Base-by-base conservation (phyloP, 805 yeast genomes). In the Kuraishia floccosa region DNA sequence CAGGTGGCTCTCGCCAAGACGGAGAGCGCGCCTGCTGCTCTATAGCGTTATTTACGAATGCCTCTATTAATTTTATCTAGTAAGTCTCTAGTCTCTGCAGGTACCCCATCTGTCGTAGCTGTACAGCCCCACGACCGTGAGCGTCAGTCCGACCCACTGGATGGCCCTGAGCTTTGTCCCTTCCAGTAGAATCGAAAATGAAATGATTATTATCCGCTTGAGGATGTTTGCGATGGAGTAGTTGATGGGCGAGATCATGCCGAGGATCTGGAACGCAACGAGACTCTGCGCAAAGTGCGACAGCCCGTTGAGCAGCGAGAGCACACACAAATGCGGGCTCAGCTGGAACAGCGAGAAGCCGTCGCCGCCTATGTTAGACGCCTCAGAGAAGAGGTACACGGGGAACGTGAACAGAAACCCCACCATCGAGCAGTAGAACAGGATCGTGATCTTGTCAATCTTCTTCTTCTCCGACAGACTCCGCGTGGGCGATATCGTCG, bases 71-170 rank as follows among this genome's bases (percentile, higher is more conserved):
- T n/a, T n/a, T n/a, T n/a, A n/a, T n/a, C n/a, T n/a, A n/a, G n/a
- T n/a, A n/a, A n/a, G n/a, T n/a, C n/a, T n/a, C n/a, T n/a, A n/a
- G n/a, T n/a, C n/a, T n/a, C n/a, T n/a, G n/a, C n/a, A n/a, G n/a
- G n/a, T n/a, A n/a, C 76, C 76, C 85, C 85, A 79, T 46, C 68
- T 68, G 48, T 79, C 86, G 49, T 80, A 80, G 32, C 77, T 67
- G 46, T 79, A 79, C 31, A 80, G 50, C 0, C 89, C 89, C 17
- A 56, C 32, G 25, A 72, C 61, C 2, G 83, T 77, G 33, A 76
- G 52, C 3, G 56, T 30, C 25, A 80, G 47, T 0, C 87, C 87
- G 12, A 60, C 25, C 30, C 66, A 54, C 47, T 72, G 78, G 13
- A 45, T 39, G 11, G 46, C 34, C 19, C 49, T 50, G 25, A 64